Conservation (phyloP, 345 rosid genomes). For the Firmiana major region DNA sequence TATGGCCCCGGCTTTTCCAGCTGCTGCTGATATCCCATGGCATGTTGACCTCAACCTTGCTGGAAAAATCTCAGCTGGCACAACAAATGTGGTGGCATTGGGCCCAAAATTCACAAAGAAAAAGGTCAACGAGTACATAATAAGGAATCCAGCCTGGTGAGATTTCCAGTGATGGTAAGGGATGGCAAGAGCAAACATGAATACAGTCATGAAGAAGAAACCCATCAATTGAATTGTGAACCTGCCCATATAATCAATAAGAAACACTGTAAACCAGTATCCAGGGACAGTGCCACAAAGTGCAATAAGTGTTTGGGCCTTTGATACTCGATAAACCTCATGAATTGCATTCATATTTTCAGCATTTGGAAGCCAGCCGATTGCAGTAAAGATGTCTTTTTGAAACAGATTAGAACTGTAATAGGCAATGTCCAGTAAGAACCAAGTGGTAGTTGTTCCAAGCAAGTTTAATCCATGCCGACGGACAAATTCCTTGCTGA, state of each 20-base stretch:
- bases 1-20: conserved; percentile 51
- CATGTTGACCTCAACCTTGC: conserved; percentile 57
- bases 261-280: conserved; percentile 47
- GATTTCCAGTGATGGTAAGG: conserved; percentile 50
- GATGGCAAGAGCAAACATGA: conserved; percentile 49
- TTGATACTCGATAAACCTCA: conserved; percentile 43
- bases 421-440: conserved; percentile 51
- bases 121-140: conserved; percentile 41
- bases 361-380: conserved; percentile 49
- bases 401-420: conserved; percentile 52
- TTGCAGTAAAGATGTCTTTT: conserved; percentile 45
- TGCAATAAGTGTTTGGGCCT: conserved; percentile 49
- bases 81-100: conserved; percentile 53
- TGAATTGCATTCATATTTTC: conserved; percentile 42
- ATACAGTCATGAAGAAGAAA: conserved; percentile 55
- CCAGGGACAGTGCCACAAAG: conserved; percentile 49
- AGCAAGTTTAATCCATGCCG: conserved; percentile 51
- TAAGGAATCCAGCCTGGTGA: conserved; percentile 39
- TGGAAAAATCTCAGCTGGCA: conserved; percentile 53
- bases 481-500: conserved; percentile 31
- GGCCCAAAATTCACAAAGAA: conserved; percentile 61
- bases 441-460: conserved; percentile 46
- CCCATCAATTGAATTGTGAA: conserved; percentile 50
- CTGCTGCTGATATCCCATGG: conserved; percentile 53
- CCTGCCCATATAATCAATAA: conserved; percentile 43